Evolutionary conservation across 1,139 yeast genomes (phyloP).

Genomic region (Nakaseomyces sp.): DNA sequence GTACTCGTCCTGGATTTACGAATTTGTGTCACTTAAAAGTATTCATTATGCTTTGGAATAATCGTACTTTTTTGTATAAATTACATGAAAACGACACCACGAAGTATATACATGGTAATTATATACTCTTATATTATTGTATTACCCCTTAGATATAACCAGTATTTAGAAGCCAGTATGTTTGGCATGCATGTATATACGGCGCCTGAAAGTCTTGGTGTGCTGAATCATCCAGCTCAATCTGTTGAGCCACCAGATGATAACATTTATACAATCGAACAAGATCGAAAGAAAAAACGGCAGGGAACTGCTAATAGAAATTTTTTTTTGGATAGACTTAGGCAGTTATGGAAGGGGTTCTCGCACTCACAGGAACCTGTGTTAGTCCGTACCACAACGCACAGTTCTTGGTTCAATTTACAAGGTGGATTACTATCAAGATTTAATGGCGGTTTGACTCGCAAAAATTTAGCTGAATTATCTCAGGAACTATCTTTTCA

Average conservation of each 20-base stretch:
- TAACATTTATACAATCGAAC: background rate
- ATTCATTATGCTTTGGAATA: too few species aligned
- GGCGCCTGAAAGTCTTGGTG: conserved; percentile 1
- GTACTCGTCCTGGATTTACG: background rate
- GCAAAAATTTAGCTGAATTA: background rate
- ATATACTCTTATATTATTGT: too few species aligned
- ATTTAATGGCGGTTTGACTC: background rate
- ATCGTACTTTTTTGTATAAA: too few species aligned
- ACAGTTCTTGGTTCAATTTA: background rate
- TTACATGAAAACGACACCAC: too few species aligned
- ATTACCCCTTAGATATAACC: too few species aligned
- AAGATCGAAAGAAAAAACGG: background rate
- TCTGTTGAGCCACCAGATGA: conserved; percentile 3
- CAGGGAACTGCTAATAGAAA: background rate
- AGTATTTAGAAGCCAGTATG: too few species aligned
- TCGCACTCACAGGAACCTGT: background rate
- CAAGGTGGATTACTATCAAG: background rate
- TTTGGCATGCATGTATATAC: conserved; percentile 1
- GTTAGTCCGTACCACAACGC: background rate
- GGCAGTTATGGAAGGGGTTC: background rate
- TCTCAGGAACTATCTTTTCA: background rate
- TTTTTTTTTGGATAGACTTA: background rate
- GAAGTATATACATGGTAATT: too few species aligned
- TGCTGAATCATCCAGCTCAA: conserved; percentile 1
- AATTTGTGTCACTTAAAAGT: conserved; percentile 1